Evolutionary conservation across 805 yeast species (phyloP), one percentile per base, ranked within the genome.

Genomic region (Candida dendrica): DNA sequence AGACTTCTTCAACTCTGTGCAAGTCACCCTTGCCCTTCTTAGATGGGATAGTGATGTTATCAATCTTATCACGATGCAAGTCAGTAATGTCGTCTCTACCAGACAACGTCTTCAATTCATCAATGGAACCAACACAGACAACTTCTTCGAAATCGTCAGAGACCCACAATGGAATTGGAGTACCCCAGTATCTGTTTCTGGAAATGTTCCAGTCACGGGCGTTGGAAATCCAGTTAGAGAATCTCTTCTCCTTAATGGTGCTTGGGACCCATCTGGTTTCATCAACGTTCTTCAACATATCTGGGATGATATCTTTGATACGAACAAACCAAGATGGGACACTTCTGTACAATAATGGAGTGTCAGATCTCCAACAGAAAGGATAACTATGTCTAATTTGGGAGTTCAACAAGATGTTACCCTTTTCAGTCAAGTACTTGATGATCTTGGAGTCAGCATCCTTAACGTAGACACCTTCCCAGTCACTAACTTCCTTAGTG

Each of bases 331-430:
- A 93, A 29, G 98, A 91, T 40, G 99, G 98, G 51, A 93, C 97
- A 32, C 96, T 82, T 71, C 95, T 81, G 73, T 93, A 93, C 52
- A 93, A 66, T 62, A 93, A 79, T 42, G 99, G 99, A 26, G 99
- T 93, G 62, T 93, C 98, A 3, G 98, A 91, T 77, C 99, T 84
- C 99, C 99, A 93, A 72, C 99, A 93, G 84, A 93, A 93, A 57
- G 99, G 98, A 67, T 93, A 93, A 65, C 95, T 84, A 75, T 93
- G 99, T 69, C 81, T 81, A 52, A 90, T 74, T 72, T 93, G 98
- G 35, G 87, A 71, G 44, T 81, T 83, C 35, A 79, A 75, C 50
- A 93, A 71, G 31, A 93, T 52, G 51, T 82, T 76, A 40, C 95
- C 98, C 33, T 71, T 64, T 41, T 79, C 85, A 45, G 93, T 85